Percentiles rank a stretch among this genome's conserved stretches.
Conservation (phyloP, 2,329 filamentous ascomycete genomes). For the Trichoderma sp. region DNA sequence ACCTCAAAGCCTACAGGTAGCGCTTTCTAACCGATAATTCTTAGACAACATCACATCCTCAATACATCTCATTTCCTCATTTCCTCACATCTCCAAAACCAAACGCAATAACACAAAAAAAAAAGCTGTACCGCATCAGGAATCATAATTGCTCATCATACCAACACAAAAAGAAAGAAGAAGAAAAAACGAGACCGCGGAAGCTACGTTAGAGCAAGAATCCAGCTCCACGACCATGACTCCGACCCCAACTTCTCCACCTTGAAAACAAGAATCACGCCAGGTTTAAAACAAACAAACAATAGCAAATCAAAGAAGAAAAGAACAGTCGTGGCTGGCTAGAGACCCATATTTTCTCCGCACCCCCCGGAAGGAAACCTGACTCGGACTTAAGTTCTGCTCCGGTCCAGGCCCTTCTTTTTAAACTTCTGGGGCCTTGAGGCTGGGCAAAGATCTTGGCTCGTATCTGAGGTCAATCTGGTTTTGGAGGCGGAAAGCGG, state of each 20-base stretch:
- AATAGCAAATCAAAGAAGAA: not conserved
- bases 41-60: not conserved
- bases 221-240: not conserved
- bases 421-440: not conserved
- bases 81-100: not conserved
- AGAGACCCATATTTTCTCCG: slow-evolving; percentile 20
- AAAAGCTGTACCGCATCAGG: not conserved
- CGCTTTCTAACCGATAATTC: not conserved
- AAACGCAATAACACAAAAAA: not conserved
- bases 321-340: not conserved
- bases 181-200: not conserved
- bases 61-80: not conserved
- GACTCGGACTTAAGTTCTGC: not conserved
- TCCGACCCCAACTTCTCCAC: not conserved
- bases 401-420: not conserved
- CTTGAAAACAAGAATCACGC: not conserved
- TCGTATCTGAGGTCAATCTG: not conserved
- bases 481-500: not conserved
- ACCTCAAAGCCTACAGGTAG: not conserved
- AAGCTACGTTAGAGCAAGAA: not conserved
- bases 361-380: not conserved
- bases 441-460: not conserved
- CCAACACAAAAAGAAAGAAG: not conserved
- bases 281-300: not conserved
- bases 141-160: not conserved